Evolutionary conservation across 2,329 filamentous ascomycete species (phyloP).

Genomic region (Madurella fahalii): DNA sequence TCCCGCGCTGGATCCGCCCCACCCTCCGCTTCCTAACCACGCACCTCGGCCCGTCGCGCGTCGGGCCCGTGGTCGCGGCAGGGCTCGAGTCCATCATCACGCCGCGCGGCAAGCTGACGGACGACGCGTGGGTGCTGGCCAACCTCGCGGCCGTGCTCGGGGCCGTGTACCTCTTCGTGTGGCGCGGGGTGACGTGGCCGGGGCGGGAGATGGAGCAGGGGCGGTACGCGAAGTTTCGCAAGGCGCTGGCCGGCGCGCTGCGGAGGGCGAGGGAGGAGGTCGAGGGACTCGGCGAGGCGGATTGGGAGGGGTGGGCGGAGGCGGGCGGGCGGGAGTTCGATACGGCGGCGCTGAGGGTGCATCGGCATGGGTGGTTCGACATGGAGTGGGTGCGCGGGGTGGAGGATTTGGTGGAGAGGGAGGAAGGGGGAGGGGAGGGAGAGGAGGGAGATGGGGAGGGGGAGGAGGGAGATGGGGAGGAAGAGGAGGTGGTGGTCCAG

Average conservation of each 20-base stretch:
- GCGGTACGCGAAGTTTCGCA: slow-evolving; percentile 45
- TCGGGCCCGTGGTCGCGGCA: slow-evolving; percentile 70
- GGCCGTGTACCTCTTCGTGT: slow-evolving; percentile 58
- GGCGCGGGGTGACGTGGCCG: slow-evolving; percentile 44
- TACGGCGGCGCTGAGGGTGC: slow-evolving; percentile 55
- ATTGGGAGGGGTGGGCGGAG: slow-evolving; percentile 56
- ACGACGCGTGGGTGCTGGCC: slow-evolving; percentile 46
- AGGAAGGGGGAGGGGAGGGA: slow-evolving; percentile 17
- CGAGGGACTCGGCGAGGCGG: slow-evolving; percentile 29
- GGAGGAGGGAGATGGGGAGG: slow-evolving; percentile 34
- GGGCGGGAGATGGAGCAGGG: slow-evolving; percentile 36
- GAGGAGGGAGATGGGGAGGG: slow-evolving; percentile 32
- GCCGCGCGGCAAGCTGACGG: slow-evolving; percentile 40
- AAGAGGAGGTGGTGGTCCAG: slow-evolving; percentile 38
- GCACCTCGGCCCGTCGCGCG: slow-evolving; percentile 54
- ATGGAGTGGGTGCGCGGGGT: slow-evolving; percentile 62
- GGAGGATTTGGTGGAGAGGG: slow-evolving; percentile 46
- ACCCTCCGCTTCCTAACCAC: slow-evolving; percentile 63
- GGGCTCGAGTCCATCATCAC: slow-evolving; percentile 59
- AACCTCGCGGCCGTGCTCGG: slow-evolving; percentile 54
- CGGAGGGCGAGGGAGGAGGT: slow-evolving; percentile 40
- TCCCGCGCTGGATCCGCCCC: slow-evolving; percentile 66
- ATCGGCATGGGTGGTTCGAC: slow-evolving; percentile 53
- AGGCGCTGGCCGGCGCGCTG: slow-evolving; percentile 45
- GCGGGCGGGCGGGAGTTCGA: slow-evolving; percentile 55